Conservation (phyloP, 176 grass and related monocot species). For the Lolium rigidum region DNA sequence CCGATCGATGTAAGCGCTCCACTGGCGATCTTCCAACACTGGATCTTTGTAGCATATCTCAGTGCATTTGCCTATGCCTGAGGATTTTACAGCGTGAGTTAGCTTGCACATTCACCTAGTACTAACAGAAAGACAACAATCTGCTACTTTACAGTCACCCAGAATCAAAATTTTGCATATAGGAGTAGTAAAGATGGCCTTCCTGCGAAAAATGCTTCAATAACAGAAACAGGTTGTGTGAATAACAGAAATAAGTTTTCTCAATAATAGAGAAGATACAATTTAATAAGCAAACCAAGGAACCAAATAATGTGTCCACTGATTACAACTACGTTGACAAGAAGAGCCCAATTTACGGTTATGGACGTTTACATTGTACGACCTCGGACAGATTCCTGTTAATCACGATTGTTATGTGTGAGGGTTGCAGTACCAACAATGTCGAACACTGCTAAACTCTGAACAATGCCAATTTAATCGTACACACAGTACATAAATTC, state of each 20-base stretch:
- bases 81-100: slow-evolving; percentile 27
- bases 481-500: background rate
- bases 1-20: slow-evolving; percentile 89
- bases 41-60: slow-evolving; percentile 98
- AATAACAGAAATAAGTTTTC: too few relatives aligned
- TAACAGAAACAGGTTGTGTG: background rate
- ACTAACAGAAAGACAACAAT: background rate
- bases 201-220: background rate
- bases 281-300: too few relatives aligned
- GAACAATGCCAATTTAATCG: background rate
- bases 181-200: background rate
- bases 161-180: background rate
- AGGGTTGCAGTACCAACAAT: background rate
- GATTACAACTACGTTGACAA: background rate
- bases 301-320: background rate
- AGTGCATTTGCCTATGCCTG: slow-evolving; percentile 86
- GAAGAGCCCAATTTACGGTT: background rate
- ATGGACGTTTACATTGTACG: background rate
- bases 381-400: background rate
- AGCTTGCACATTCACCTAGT: background rate
- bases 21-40: slow-evolving; percentile 78
- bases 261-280: too few relatives aligned
- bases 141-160: background rate
- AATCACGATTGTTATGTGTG: background rate
- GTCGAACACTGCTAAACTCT: background rate